Evolutionary conservation across 805 yeast genomes (phyloP), one percentile per base, ranked within the genome.

Genomic region (Metschnikowia bowlesiae): DNA sequence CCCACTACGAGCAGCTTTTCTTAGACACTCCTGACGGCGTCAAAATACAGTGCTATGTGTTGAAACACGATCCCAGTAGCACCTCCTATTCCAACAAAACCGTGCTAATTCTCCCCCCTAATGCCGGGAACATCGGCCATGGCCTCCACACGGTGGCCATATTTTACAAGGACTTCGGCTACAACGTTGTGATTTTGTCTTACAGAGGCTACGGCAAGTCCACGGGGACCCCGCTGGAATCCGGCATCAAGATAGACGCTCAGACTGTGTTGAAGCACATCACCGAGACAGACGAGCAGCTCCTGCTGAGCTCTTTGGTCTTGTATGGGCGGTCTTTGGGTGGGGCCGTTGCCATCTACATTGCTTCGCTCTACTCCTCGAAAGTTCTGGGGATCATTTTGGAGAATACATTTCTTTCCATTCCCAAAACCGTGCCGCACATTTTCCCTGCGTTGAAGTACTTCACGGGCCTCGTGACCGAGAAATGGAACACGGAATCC

Each of bases 81-180:
- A 59, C 71, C 3, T 55, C 50, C 18, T 79, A 82, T 50, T 66
- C 76, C 32, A 74, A 79, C 54, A 87, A 85, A 56, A 88, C 97
- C 0, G 78, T 92, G 9, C 61, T 94, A 28, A 77, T 94, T 18
- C 74, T 91, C 46, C 83, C 90, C 44, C 98, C 98, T 4, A 92
- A 92, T 67, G 97, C 97, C 1, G 98, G 98, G 5, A 92, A 94
- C 65, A 92, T 92, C 55, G 98, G 98, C 14, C 89, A 89, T 62
- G 84, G 87, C 30, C 70, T 92, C 44, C 96, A 97, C 1, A 80
- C 89, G 8, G 96, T 87, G 2, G 75, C 83, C 44, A 65, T 85
- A 8, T 82, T 91, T 54, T 87, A 81, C 66, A 68, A 74, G 44
- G 68, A 74, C 36, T 76, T 85, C 66, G 80, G 82, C 11, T 81